A percentile compares a stretch with the other conserved stretches of the same genome.
Conservation (phyloP, 202 grass and related monocot genomes). For the Setaria italica region DNA sequence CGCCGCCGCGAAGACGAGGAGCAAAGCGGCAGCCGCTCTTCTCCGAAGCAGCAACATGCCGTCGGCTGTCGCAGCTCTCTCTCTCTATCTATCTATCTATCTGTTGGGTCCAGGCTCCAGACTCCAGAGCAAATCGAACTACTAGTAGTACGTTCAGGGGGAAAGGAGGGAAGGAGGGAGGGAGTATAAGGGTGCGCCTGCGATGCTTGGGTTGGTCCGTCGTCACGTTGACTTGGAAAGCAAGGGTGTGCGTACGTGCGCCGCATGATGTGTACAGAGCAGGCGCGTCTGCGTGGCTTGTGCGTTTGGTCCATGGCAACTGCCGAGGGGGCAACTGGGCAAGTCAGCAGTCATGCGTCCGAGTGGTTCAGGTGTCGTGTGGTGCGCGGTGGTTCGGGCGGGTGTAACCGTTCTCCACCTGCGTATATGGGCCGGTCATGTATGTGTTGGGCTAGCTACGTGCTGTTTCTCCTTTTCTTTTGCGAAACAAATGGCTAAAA, state of each 20-base stretch:
- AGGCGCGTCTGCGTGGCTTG: background rate
- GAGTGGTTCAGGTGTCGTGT: too few relatives aligned
- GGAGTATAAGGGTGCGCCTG: background rate
- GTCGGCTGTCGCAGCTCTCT: background rate
- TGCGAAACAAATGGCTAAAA: too few relatives aligned
- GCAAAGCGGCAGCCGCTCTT: background rate
- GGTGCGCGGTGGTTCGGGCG: too few relatives aligned
- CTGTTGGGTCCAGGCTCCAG: background rate
- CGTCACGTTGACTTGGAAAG: constrained; percentile 17
- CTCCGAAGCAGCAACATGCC: background rate
- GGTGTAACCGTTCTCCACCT: too few relatives aligned
- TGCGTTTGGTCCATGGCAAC: too few relatives aligned
- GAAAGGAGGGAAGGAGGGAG: too few relatives aligned
- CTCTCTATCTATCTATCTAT: too few relatives aligned
- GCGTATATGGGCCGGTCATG: too few relatives aligned
- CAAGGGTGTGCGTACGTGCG: background rate
- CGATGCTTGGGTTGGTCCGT: constrained; percentile 1
- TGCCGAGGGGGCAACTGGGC: too few relatives aligned
- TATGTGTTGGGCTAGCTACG: too few relatives aligned
- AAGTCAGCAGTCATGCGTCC: too few relatives aligned
- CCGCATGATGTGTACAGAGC: background rate
- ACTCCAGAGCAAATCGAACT: background rate
- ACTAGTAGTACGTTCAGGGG: background rate
- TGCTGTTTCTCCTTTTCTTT: too few relatives aligned
- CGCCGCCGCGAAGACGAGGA: background rate